Conservation (phyloP, 1,139 yeast species). For the Neolecta irregularis region DNA sequence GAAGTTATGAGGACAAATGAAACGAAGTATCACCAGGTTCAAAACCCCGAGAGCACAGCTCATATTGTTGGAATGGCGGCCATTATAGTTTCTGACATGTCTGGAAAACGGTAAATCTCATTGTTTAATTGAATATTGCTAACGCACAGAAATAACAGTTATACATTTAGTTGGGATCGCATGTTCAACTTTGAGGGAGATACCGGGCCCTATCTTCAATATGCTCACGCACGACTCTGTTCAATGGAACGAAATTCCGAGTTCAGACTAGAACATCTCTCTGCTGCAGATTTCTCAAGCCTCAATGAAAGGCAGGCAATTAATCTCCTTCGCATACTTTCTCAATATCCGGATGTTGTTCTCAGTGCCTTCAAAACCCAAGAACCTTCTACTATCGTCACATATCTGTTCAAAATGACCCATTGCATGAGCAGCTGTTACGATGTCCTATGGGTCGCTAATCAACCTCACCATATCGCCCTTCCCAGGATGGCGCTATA, state of each 20-base stretch:
- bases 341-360: slow-evolving; percentile 85
- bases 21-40: slow-evolving; percentile 82
- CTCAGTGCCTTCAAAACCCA: slow-evolving; percentile 68
- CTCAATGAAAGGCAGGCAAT: slow-evolving; percentile 65
- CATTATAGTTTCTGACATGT: slow-evolving; percentile 98
- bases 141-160: slow-evolving; percentile 57
- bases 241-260: slow-evolving; percentile 81
- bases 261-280: slow-evolving; percentile 15
- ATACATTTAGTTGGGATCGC: slow-evolving; percentile 95
- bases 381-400: slow-evolving; percentile 91
- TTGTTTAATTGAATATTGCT: neutral
- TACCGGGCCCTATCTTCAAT: slow-evolving; percentile 97
- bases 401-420: slow-evolving; percentile 79
- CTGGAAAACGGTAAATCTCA: slow-evolving; percentile 43
- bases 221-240: slow-evolving; percentile 93
- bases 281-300: slow-evolving; percentile 52
- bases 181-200: slow-evolving; percentile 98
- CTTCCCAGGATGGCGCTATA: slow-evolving; percentile 87
- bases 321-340: slow-evolving; percentile 58
- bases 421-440: slow-evolving; percentile 92
- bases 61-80: slow-evolving; percentile 94
- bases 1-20: slow-evolving; percentile 92
- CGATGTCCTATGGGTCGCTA: slow-evolving; percentile 93
- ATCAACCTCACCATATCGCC: slow-evolving; percentile 80
- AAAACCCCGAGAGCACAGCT: slow-evolving; percentile 88